These are phyloP conservation scores for Psilocybe sp. DNA, from an alignment of 768 basidiomycete genomes.

Conservation along the genomic window DNA sequence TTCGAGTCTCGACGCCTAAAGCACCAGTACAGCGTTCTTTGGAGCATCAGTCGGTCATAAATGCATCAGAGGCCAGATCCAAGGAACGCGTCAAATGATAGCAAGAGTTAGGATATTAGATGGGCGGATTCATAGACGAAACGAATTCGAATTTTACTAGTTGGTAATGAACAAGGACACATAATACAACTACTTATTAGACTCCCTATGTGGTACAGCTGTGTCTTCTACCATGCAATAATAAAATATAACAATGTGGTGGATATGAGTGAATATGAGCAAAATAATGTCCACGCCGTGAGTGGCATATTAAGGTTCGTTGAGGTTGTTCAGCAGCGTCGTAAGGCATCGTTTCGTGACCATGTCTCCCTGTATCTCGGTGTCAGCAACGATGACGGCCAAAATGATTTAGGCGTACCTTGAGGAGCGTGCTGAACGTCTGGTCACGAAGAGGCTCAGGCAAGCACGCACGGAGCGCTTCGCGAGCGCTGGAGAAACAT, in stretches of 20 bases:
- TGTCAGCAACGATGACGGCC: slow-evolving; percentile 14
- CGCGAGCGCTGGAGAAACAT: slow-evolving; percentile 67
- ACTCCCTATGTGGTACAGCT: slow-evolving; percentile 27
- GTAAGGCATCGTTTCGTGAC: slow-evolving; percentile 95
- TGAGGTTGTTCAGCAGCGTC: slow-evolving; percentile 85
- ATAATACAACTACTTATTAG: slow-evolving; percentile 23
- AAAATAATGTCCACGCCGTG: slow-evolving; percentile 19
- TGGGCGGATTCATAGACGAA: too few species aligned
- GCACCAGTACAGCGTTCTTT: too few species aligned
- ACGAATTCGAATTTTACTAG: too few species aligned
- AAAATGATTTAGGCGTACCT: slow-evolving; percentile 45
- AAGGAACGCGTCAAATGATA: too few species aligned
- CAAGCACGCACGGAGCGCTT: slow-evolving; percentile 91
- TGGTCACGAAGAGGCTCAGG: slow-evolving; percentile 94
- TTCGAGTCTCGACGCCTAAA: too few species aligned
- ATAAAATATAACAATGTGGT: slow-evolving; percentile 28
- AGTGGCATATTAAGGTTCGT: slow-evolving; percentile 50
- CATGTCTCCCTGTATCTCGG: slow-evolving; percentile 78
- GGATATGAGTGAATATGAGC: slow-evolving; percentile 26
- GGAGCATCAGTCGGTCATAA: too few species aligned
- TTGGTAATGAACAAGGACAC: slow-evolving; percentile 5
- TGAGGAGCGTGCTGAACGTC: slow-evolving; percentile 88
- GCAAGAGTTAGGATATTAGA: too few species aligned
- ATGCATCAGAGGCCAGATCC: too few species aligned
- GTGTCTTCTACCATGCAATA: slow-evolving; percentile 29